Percentiles rank a stretch among this genome's conserved stretches.
Conservation (phyloP, 2,329 filamentous ascomycete species). For the Ophiostoma triangulosporum region DNA sequence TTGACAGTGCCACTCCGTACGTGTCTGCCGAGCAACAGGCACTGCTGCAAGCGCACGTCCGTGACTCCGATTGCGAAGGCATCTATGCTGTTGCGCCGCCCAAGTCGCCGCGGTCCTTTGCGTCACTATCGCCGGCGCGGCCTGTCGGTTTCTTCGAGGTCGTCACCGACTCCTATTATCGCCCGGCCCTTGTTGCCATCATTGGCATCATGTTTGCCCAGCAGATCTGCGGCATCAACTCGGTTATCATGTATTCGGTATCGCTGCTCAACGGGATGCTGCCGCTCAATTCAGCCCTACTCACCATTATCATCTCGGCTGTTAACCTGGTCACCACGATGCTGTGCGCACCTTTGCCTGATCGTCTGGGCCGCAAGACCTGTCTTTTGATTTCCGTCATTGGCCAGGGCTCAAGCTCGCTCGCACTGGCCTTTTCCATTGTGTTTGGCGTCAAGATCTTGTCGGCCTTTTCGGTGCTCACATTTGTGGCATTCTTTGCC, state of each 20-base stretch:
- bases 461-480: conserved; percentile 66
- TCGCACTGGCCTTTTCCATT: conserved; percentile 71
- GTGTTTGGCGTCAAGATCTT: conserved; percentile 56
- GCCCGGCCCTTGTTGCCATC: conserved; percentile 66
- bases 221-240: conserved; percentile 90
- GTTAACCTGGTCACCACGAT: conserved; percentile 78
- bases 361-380: conserved; percentile 74
- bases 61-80: background rate
- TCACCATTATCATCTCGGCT: conserved; percentile 77
- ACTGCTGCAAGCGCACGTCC: conserved; percentile 34
- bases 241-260: conserved; percentile 96
- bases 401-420: conserved; percentile 69
- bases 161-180: conserved; percentile 51
- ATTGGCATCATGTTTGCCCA: conserved; percentile 86
- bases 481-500: conserved; percentile 83
- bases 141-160: conserved; percentile 51
- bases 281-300: conserved; percentile 63
- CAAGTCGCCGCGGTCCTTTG: background rate
- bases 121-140: too few relatives aligned
- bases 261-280: conserved; percentile 72
- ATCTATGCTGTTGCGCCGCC: conserved; percentile 13
- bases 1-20: conserved; percentile 21
- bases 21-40: conserved; percentile 49
- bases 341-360: conserved; percentile 69
- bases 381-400: conserved; percentile 71